Percentiles rank a stretch among this genome's conserved stretches.
Conservation (phyloP, 257 asterid species). For the Fraxinus cuspidata region DNA sequence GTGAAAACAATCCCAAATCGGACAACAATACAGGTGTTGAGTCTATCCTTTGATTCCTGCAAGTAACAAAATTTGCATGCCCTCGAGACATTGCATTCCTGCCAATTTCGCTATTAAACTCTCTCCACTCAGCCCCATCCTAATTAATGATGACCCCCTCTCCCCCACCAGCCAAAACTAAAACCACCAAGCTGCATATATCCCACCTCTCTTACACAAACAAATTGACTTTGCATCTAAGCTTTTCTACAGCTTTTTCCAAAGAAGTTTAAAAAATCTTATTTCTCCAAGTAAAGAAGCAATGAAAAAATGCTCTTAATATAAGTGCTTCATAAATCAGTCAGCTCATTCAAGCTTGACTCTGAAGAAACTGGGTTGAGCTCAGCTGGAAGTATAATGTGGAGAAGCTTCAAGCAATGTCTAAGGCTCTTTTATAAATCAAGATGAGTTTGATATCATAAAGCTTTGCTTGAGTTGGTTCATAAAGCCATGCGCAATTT, state of each 20-base stretch:
- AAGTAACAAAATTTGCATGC: neutral
- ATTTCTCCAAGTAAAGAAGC: neutral
- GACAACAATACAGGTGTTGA: neutral
- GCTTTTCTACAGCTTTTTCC: neutral
- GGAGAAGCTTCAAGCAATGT: neutral
- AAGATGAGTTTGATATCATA: neutral
- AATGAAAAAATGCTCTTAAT: neutral
- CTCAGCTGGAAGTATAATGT: neutral
- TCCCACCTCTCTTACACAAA: neutral
- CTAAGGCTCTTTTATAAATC: neutral
- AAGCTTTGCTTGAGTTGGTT: conserved; percentile 14
- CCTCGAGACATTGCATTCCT: neutral
- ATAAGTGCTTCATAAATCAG: conserved; percentile 7
- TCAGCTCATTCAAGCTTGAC: conserved; percentile 14
- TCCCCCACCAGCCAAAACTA: neutral
- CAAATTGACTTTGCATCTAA: neutral
- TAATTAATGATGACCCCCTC: neutral
- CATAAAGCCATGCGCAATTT: neutral
- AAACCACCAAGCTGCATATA: neutral
- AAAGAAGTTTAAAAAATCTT: neutral
- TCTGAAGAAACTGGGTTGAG: conserved; percentile 3
- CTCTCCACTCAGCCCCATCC: neutral
- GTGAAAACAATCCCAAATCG: neutral
- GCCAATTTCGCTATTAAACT: neutral
- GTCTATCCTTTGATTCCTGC: neutral